These are phyloP conservation scores for Blastocystis sp. DNA, from an alignment of 352 stramenopile genomes.

Conservation along the genomic window DNA sequence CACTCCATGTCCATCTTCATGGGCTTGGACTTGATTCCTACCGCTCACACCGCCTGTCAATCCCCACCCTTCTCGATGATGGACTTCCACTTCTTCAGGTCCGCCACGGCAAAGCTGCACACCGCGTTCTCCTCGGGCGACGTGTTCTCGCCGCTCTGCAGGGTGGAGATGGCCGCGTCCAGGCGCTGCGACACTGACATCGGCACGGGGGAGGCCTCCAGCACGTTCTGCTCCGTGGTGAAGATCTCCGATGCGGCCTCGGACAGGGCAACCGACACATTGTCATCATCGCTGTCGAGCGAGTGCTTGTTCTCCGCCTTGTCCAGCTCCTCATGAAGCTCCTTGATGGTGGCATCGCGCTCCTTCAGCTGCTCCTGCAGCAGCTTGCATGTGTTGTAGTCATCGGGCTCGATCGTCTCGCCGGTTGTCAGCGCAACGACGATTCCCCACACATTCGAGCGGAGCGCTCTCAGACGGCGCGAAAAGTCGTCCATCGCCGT, in stretches of 20 bases:
- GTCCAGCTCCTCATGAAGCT: neutral
- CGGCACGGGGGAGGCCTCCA: neutral
- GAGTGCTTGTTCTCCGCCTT: neutral
- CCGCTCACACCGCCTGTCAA: neutral
- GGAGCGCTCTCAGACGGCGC: neutral
- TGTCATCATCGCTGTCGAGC: neutral
- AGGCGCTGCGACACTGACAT: neutral
- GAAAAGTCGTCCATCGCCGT: neutral
- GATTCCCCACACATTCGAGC: neutral
- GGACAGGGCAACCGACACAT: neutral
- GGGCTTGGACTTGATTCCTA: neutral
- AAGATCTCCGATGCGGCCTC: neutral
- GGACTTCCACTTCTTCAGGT: neutral
- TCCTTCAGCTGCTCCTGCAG: slow-evolving; percentile 6
- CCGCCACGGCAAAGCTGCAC: neutral
- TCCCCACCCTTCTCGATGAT: neutral
- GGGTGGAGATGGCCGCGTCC: neutral
- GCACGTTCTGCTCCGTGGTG: neutral
- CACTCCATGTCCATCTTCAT: slow-evolving; percentile 9
- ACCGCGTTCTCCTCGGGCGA: neutral
- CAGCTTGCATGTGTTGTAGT: neutral
- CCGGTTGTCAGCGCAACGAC: neutral
- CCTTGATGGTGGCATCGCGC: neutral
- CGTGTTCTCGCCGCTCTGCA: neutral
- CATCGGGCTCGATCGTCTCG: neutral